Evolutionary conservation across 306 rosid genomes (phyloP), one percentile per base, ranked within the genome.

Genomic region (Trifolium fragiferum): DNA sequence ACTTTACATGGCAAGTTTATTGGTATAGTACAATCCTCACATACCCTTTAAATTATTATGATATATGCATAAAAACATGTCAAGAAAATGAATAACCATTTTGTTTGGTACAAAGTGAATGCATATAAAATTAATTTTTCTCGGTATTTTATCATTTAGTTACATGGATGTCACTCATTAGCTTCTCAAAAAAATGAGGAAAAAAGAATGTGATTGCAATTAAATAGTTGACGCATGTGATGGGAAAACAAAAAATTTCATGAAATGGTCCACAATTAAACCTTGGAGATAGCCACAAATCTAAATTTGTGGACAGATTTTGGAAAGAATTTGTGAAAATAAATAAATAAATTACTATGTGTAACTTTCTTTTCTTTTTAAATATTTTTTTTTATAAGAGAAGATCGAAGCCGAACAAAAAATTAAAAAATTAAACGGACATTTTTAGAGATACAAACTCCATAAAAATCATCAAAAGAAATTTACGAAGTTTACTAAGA

Each of bases 1-100:
- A 75, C 92, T 93, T 93, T 80, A 84, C 82, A 86, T 90, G 89
- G 75, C 73, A 74, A 35, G 37, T 16, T 76, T 76, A 55, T 69
- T 77, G 77, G 54, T 84, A 70, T 72, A 38, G 8, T 68, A 1
- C 67, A 59, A 54, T 73, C 62, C 77, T 44, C 76, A 75, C 89
- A 84, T 81, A 19, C 87, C 76, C 81, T 80, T 86, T 82, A 47
- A 78, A 80, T 78, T 88, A 82, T 69, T 65, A 82, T 66, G 61
- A 15, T 82, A 40, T 66, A 73, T 74, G 72, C 33, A 51, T 59
- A 68, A 33, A n/a, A 47, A 51, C 93, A 88, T 79, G 86, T 85
- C 83, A 87, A 87, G 91, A 68, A 84, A 85, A 89, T 91, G 91
- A 82, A 80, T 57, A 14, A n/a, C 4, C 6, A 73, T 46, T 72